These are phyloP conservation scores for Monsonia emarginata DNA, from an alignment of 441 rosid genomes.

Conservation along the genomic window DNA sequence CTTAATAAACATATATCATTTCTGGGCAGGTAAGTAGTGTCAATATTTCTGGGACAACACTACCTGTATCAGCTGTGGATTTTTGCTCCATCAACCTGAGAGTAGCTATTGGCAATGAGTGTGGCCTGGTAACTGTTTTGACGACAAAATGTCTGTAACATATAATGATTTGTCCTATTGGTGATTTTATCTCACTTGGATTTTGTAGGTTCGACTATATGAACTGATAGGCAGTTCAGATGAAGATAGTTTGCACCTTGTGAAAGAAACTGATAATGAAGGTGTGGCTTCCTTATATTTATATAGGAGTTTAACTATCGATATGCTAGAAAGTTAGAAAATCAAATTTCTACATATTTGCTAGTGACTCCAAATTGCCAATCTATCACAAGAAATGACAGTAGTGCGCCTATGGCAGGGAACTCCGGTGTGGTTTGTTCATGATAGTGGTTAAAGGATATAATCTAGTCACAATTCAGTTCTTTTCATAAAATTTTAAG, in stretches of 20 bases:
- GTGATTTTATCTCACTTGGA: constrained; percentile 25
- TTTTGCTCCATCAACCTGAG: constrained; percentile 49
- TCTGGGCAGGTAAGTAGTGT: constrained; percentile 41
- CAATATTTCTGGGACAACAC: constrained; percentile 28
- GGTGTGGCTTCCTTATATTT: constrained; percentile 28
- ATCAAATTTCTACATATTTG: not conserved
- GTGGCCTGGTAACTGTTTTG: constrained; percentile 68
- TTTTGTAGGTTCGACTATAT: constrained; percentile 49
- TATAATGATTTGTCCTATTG: not conserved
- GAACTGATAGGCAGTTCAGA: constrained; percentile 35
- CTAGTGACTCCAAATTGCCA: not conserved
- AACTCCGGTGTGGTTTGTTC: not conserved
- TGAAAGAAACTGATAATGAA: constrained; percentile 49
- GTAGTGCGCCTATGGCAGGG: not conserved
- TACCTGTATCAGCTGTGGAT: constrained; percentile 54
- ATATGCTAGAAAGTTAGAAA: not conserved
- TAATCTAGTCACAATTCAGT: not conserved
- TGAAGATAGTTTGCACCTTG: constrained; percentile 43
- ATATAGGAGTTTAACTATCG: not conserved
- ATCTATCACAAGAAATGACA: not conserved
- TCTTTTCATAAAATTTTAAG: not conserved
- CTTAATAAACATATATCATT: constrained; percentile 19
- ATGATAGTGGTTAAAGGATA: not conserved
- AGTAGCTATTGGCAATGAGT: constrained; percentile 63
- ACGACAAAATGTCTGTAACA: not conserved